phyloP scores from a whole-genome alignment of 2,329 filamentous ascomycete genomes.

The Fusarium multiceps region DNA sequence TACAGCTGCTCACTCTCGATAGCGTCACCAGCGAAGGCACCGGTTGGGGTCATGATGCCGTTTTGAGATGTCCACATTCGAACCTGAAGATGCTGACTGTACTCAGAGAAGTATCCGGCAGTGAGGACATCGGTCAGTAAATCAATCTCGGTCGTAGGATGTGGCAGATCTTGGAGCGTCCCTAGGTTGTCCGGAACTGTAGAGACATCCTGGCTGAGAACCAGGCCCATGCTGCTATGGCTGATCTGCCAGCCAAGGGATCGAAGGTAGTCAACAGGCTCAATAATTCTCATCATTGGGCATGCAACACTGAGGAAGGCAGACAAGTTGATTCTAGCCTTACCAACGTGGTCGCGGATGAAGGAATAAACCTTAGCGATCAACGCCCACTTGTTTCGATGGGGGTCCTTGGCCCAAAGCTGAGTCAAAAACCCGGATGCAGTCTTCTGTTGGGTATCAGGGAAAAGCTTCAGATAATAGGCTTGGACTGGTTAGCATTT shows the following conservation, averaged over 20 bases:
- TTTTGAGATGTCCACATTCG: slow-evolving; percentile 39
- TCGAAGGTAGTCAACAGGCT: slow-evolving; percentile 58
- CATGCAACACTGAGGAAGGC: slow-evolving; percentile 59
- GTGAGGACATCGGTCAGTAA: slow-evolving; percentile 42
- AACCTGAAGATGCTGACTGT: slow-evolving; percentile 33
- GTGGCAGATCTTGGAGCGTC: background rate
- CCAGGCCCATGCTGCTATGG: slow-evolving; percentile 11
- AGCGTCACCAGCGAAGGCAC: slow-evolving; percentile 3
- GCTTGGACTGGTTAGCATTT: slow-evolving; percentile 47
- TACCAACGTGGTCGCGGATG: slow-evolving; percentile 62
- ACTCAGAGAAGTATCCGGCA: slow-evolving; percentile 44
- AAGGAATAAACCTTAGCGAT: slow-evolving; percentile 66
- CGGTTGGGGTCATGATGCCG: slow-evolving; percentile 44
- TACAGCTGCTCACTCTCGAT: background rate
- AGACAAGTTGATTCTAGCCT: slow-evolving; percentile 58
- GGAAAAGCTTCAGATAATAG: slow-evolving; percentile 60
- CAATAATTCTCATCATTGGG: slow-evolving; percentile 59
- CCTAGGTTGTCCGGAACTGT: background rate
- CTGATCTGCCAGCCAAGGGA: slow-evolving; percentile 59
- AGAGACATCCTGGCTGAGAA: slow-evolving; percentile 26
- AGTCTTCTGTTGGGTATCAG: slow-evolving; percentile 61
- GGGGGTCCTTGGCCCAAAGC: slow-evolving; percentile 62
- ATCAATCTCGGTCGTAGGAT: slow-evolving; percentile 47
- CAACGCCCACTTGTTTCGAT: slow-evolving; percentile 63
- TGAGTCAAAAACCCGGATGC: slow-evolving; percentile 61